A percentile compares a stretch with the other conserved stretches of the same genome.
Evolutionary conservation across 768 basidiomycete genomes (phyloP).

Genomic region (Clitopilus passeckerianus): DNA sequence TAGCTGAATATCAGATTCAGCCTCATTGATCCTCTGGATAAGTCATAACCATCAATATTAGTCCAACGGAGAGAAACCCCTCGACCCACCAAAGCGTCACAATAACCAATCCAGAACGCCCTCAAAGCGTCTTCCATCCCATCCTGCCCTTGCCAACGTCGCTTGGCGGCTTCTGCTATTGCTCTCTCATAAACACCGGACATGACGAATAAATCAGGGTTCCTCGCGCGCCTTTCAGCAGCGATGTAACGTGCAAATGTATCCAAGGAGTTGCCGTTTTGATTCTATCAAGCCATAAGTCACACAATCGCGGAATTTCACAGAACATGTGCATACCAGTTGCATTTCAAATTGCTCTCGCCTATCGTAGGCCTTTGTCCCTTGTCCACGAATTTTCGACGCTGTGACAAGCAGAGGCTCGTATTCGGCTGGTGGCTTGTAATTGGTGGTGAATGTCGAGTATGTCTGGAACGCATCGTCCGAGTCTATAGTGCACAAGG

Average conservation of each 20-base stretch:
- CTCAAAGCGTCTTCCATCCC: conserved; percentile 56
- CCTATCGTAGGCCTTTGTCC: conserved; percentile 55
- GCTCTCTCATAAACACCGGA: conserved; percentile 67
- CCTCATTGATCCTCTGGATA: conserved; percentile 41
- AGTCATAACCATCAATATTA: not conserved
- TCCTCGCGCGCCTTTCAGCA: conserved; percentile 55
- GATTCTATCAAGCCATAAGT: conserved; percentile 17
- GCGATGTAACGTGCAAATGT: conserved; percentile 60
- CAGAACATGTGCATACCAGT: conserved; percentile 38
- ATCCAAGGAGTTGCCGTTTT: conserved; percentile 44
- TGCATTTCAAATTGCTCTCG: conserved; percentile 59
- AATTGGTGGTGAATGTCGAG: conserved; percentile 82
- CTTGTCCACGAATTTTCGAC: conserved; percentile 62
- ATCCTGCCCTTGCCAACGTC: conserved; percentile 46
- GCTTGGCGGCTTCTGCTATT: conserved; percentile 64
- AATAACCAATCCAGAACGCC: conserved; percentile 70
- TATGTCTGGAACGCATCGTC: conserved; percentile 83
- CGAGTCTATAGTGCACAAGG: conserved; percentile 46
- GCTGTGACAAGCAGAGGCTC: conserved; percentile 72
- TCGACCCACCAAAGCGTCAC: conserved; percentile 59
- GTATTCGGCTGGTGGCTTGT: conserved; percentile 72
- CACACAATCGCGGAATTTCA: not conserved
- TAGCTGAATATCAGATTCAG: conserved; percentile 34
- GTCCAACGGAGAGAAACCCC: not conserved
- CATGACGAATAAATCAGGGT: conserved; percentile 55